These are phyloP conservation scores for Begonia fuchsioides DNA, from an alignment of 306 rosid genomes.

Conservation along the genomic window DNA sequence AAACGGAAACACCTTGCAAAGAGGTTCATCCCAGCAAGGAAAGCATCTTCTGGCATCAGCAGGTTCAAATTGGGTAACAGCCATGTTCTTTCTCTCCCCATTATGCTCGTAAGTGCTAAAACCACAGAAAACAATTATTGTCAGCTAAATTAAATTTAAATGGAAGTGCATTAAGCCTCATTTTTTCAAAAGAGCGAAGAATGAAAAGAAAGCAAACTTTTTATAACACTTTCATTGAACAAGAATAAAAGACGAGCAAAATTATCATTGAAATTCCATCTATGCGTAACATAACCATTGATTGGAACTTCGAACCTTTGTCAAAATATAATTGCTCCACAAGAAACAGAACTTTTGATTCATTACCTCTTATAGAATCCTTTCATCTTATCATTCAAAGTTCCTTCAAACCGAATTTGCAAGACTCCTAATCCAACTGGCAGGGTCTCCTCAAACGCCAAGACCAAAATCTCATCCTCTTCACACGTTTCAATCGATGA, in stretches of 20 bases:
- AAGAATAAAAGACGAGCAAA: neutral
- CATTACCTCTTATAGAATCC: conserved; percentile 75
- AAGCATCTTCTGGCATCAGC: conserved; percentile 96
- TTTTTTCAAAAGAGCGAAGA: no score
- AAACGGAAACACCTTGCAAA: conserved; percentile 57
- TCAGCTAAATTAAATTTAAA: conserved; percentile 3
- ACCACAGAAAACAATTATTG: neutral
- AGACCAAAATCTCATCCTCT: conserved; percentile 57
- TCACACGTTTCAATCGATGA: conserved; percentile 40
- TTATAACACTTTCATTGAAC: no score
- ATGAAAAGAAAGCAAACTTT: no score
- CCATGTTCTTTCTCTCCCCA: conserved; percentile 88
- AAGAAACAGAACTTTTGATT: neutral
- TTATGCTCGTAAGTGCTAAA: conserved; percentile 55
- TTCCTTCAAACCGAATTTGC: conserved; percentile 54
- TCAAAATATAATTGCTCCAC: neutral
- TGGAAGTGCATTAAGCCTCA: neutral
- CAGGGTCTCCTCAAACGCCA: conserved; percentile 52
- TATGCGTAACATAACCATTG: neutral
- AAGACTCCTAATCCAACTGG: conserved; percentile 56
- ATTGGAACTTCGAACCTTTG: neutral
- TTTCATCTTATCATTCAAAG: conserved; percentile 73
- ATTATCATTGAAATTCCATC: neutral
- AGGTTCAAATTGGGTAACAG: conserved; percentile 95
- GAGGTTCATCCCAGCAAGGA: conserved; percentile 99